A percentile compares a stretch with the other conserved stretches of the same genome.
phyloP scores from a whole-genome alignment of 148 eudicot species.

The Arbutus unedo region DNA sequence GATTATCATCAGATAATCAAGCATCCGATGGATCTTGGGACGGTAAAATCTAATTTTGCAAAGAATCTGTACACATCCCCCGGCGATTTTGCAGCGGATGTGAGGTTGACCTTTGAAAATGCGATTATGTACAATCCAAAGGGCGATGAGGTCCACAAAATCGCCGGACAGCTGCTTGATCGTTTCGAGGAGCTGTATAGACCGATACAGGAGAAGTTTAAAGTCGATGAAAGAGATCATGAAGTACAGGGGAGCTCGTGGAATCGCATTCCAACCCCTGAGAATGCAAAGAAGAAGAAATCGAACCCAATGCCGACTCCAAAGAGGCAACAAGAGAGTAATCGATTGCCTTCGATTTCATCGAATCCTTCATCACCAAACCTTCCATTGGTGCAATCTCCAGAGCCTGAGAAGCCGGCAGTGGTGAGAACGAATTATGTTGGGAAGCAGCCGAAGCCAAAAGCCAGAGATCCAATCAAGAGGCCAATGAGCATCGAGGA shows the following conservation, averaged over 20 bases:
- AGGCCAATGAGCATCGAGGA: constrained; percentile 78
- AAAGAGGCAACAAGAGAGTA: constrained; percentile 27
- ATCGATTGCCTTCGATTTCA: constrained; percentile 24
- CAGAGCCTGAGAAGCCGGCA: constrained; percentile 11
- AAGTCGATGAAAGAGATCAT: constrained; percentile 27
- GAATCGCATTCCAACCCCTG: constrained; percentile 44
- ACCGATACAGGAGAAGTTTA: constrained; percentile 40
- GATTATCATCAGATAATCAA: constrained; percentile 53
- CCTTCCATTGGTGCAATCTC: constrained; percentile 18
- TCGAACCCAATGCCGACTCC: constrained; percentile 15
- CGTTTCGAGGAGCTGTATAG: constrained; percentile 59
- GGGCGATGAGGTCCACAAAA: constrained; percentile 55
- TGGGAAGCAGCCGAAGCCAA: constrained; percentile 73
- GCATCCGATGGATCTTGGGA: constrained; percentile 60
- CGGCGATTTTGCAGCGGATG: constrained; percentile 58
- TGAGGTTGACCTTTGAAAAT: constrained; percentile 67
- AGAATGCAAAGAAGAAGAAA: constrained; percentile 25
- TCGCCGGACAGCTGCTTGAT: constrained; percentile 45
- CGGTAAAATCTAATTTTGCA: constrained; percentile 41
- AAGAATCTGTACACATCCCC: constrained; percentile 43
- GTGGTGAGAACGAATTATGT: constrained; percentile 22
- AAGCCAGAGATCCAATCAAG: constrained; percentile 71
- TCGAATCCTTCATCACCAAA: constrained; percentile 13
- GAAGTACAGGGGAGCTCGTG: constrained; percentile 65
- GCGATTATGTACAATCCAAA: constrained; percentile 73